These are phyloP conservation scores for Tricholoma saponaceum DNA, from an alignment of 768 basidiomycete species.

Conservation along the genomic window DNA sequence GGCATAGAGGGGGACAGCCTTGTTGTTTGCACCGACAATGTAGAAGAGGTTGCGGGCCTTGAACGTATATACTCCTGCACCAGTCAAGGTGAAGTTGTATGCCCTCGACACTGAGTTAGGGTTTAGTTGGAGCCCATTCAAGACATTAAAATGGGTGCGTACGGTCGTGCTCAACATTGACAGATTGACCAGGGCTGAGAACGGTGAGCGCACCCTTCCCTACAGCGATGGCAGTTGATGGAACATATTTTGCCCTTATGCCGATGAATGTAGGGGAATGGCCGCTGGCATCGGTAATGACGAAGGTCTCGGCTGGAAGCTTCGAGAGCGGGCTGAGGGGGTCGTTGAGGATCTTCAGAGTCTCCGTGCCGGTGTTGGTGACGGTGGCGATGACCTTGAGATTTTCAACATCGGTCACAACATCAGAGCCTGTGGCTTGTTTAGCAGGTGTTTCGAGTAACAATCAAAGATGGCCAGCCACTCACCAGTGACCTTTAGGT, in stretches of 20 bases:
- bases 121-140: neutral
- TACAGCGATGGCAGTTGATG: conserved; percentile 23
- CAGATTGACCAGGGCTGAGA: conserved; percentile 35
- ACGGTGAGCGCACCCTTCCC: conserved; percentile 33
- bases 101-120: conserved; percentile 33
- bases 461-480: neutral
- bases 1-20: conserved; percentile 31
- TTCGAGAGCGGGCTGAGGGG: conserved; percentile 35
- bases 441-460: neutral
- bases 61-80: conserved; percentile 37
- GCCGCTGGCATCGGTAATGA: conserved; percentile 30
- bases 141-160: conserved; percentile 10
- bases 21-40: conserved; percentile 30
- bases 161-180: conserved; percentile 37
- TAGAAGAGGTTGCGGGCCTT: conserved; percentile 39
- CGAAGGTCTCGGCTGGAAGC: conserved; percentile 40
- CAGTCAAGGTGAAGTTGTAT: conserved; percentile 44
- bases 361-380: conserved; percentile 44
- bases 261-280: conserved; percentile 37
- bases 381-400: conserved; percentile 36
- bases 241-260: conserved; percentile 40
- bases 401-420: conserved; percentile 31
- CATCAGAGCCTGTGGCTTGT: conserved; percentile 24
- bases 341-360: conserved; percentile 42
- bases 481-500: conserved; percentile 30